Evolutionary conservation across 1,284 basidiomycete species (phyloP).

Genomic region (Microbotryum silenes-acaulis): DNA sequence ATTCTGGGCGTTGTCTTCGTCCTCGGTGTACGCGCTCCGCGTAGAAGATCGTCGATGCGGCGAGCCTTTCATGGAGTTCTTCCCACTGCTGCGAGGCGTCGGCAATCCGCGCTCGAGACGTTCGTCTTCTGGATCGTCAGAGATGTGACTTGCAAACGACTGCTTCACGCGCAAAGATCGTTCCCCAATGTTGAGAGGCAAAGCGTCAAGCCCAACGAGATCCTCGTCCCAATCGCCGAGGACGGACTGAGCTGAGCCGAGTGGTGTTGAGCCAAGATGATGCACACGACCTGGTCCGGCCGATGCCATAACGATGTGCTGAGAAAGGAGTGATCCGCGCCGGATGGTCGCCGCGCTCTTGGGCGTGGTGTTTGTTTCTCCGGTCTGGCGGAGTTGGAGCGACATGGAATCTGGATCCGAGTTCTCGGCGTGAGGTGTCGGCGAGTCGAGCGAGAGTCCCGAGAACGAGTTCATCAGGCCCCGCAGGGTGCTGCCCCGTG

Average conservation of each 20-base stretch:
- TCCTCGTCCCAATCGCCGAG: conserved; percentile 38
- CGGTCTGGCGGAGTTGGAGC: neutral
- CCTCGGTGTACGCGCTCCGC: conserved; percentile 35
- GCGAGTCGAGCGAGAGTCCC: conserved; percentile 8
- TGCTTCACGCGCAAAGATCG: conserved; percentile 38
- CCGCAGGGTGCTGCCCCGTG: conserved; percentile 5
- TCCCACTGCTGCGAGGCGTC: conserved; percentile 54
- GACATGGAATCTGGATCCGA: neutral
- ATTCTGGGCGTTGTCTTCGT: conserved; percentile 51
- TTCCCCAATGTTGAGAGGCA: conserved; percentile 38
- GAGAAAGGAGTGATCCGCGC: conserved; percentile 7
- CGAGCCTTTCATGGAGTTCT: conserved; percentile 53
- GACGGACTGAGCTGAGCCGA: conserved; percentile 13
- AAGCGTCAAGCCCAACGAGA: conserved; percentile 19
- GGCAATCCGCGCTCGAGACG: conserved; percentile 56
- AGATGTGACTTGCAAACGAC: conserved; percentile 55
- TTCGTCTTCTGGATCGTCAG: conserved; percentile 51
- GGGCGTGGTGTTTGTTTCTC: neutral
- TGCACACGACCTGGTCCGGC: conserved; percentile 4
- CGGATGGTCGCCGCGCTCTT: conserved; percentile 8
- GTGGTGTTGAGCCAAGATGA: conserved; percentile 23
- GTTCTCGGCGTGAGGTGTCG: neutral
- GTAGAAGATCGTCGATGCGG: conserved; percentile 18
- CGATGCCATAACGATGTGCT: conserved; percentile 2
- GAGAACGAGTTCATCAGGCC: conserved; percentile 4